Conservation (phyloP, 495 filamentous ascomycete species). For the Oidiodendron maius region DNA sequence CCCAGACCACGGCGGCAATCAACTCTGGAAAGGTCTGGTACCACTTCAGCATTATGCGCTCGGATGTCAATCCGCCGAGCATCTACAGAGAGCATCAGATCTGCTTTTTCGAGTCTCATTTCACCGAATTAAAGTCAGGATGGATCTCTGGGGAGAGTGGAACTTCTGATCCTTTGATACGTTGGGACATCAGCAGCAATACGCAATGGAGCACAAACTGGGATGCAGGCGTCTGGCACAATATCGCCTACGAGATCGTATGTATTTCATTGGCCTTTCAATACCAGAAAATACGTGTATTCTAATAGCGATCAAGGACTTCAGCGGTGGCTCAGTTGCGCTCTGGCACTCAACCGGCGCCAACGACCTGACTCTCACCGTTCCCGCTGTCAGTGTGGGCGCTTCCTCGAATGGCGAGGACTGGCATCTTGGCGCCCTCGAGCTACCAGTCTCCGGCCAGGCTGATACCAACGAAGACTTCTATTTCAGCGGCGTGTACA, state of each 20-base stretch:
- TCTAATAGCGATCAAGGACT: conserved; percentile 50
- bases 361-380: conserved; percentile 48
- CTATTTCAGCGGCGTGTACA: conserved; percentile 67
- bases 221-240: conserved; percentile 60
- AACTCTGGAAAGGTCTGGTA: conserved; percentile 59
- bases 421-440: conserved; percentile 69
- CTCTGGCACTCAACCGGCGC: conserved; percentile 64
- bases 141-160: conserved; percentile 53
- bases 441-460: conserved; percentile 53
- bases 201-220: conserved; percentile 45
- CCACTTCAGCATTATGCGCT: conserved; percentile 62
- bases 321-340: conserved; percentile 50
- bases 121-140: conserved; percentile 71
- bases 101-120: conserved; percentile 70
- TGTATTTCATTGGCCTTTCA: conserved; percentile 7
- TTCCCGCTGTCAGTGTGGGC: conserved; percentile 48
- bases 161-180: conserved; percentile 38
- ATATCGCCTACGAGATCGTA: conserved; percentile 51
- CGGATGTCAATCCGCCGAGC: conserved; percentile 51
- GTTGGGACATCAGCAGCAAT: conserved; percentile 47
- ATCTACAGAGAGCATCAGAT: conserved; percentile 66
- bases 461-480: conserved; percentile 55
- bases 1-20: conserved; percentile 58
- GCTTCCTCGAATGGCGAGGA: conserved; percentile 64
- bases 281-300: too few species aligned